Evolutionary conservation across 2,329 filamentous ascomycete genomes (phyloP), one percentile per base, ranked within the genome.

Genomic region (Talaromyces sp.): DNA sequence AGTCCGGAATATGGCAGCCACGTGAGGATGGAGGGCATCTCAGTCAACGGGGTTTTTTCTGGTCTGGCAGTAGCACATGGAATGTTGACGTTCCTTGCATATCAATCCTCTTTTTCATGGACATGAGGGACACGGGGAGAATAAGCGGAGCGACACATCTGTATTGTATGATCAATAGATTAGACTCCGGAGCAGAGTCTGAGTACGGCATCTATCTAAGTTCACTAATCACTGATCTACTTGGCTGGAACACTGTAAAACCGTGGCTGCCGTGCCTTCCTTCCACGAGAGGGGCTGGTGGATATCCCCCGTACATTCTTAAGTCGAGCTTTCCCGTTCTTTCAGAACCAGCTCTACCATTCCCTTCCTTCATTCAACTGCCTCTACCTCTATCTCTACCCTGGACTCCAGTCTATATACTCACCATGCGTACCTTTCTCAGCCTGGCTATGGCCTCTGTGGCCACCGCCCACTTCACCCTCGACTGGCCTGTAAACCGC

Each of bases 401-500:
- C 27, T n/a, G 3, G 10, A 56, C 38, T n/a, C 19, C 15, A 10
- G 27, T 51, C 68, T 31, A n/a, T 51, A n/a, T 22, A 25, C 51
- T 25, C 64, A 67, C 27, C 27, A 63, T 65, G 63, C 58, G 36
- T 59, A n/a, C 58, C 19, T 38, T 58, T 43, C 36, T 58, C 5
- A 62, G 47, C 34, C 63, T 78, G 64, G 71, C 81, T 54, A 73
- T 83, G 64, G 74, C 80, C 56, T 78, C 82, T 64, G 69, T 83
- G 54, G 77, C 79, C 19, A 76, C 83, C 47, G 85, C 85, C 17
- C 86, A 88, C 72, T 88, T 87, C 78, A 72, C 79, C 3, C 79
- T 88, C 74, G 73, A 79, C 40, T 87, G 81, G 68, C 86, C 86
- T 11, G 67, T 77, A 17, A 73, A 78, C 67, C 83, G 85, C 63